These are phyloP conservation scores for Saxispiralis lemnorum DNA, from an alignment of 495 filamentous ascomycete genomes.

Conservation along the genomic window DNA sequence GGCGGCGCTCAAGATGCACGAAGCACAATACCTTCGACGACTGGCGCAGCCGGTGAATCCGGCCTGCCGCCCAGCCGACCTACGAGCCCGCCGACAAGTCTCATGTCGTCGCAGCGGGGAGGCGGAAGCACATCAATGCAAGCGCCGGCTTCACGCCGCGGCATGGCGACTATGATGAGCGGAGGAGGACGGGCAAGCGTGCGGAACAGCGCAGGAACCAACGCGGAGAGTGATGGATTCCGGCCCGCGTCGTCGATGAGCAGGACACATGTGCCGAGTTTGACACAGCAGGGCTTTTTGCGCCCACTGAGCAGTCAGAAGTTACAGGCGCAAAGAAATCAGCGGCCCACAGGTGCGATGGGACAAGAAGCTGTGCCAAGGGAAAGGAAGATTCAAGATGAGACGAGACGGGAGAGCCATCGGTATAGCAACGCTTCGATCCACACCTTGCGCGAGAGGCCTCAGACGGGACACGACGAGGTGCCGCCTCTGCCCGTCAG, in stretches of 20 bases:
- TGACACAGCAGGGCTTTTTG: conserved; percentile 83
- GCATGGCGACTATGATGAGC: conserved; percentile 10
- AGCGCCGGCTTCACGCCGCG: conserved; percentile 29
- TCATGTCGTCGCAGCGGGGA: conserved; percentile 32
- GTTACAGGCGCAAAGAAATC: conserved; percentile 73
- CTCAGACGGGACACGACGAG: conserved; percentile 2
- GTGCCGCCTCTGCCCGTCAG: conserved; percentile 12
- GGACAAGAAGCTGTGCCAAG: conserved; percentile 22
- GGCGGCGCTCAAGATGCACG: conserved; percentile 10
- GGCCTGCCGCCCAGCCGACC: conserved; percentile 26
- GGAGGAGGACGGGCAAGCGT: neutral
- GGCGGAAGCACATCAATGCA: conserved; percentile 27
- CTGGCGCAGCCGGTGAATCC: conserved; percentile 29
- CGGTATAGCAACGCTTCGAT: conserved; percentile 17
- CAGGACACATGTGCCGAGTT: conserved; percentile 72
- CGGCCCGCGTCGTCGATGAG: conserved; percentile 31
- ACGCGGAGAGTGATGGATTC: neutral
- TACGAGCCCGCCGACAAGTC: conserved; percentile 19
- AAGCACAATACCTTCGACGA: conserved; percentile 18
- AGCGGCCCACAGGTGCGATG: conserved; percentile 29
- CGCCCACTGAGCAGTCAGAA: conserved; percentile 92
- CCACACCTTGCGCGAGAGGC: conserved; percentile 10
- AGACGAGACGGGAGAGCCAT: conserved; percentile 18
- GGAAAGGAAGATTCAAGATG: conserved; percentile 28
- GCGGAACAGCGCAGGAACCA: conserved; percentile 23